Conservation (phyloP, 1,284 basidiomycete species). For the Moesziomyces antarcticus region DNA sequence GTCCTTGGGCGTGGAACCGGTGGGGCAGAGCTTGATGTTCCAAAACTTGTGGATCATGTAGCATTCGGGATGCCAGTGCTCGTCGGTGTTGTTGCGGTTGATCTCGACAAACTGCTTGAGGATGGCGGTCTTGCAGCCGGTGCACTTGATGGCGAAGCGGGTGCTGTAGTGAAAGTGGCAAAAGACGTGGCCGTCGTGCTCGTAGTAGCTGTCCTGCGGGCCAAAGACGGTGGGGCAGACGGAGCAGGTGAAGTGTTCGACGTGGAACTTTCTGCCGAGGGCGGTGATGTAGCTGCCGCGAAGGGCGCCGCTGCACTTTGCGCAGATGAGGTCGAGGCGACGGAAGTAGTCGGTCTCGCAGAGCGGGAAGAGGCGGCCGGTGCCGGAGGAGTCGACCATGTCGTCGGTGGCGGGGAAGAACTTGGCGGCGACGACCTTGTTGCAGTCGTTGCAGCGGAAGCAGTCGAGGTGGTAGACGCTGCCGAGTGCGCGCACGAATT, state of each 20-base stretch:
- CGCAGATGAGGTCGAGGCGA: conserved; percentile 93
- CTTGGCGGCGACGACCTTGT: conserved; percentile 94
- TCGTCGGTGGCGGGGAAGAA: conserved; percentile 81
- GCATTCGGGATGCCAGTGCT: conserved; percentile 99
- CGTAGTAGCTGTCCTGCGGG: conserved; percentile 98
- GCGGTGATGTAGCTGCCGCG: conserved; percentile 99
- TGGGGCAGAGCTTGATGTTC: conserved; percentile 86
- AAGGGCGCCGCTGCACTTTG: conserved; percentile 91
- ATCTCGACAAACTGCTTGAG: conserved; percentile 99
- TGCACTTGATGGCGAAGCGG: conserved; percentile 96
- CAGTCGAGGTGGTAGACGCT: conserved; percentile 95
- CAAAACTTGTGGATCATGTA: conserved; percentile 99
- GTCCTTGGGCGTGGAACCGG: conserved; percentile 58
- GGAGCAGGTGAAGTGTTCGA: conserved; percentile 99
- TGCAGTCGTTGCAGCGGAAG: conserved; percentile 93
- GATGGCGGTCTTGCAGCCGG: conserved; percentile 97
- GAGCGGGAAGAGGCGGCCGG: conserved; percentile 60
- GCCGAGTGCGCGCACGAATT: conserved; percentile 93
- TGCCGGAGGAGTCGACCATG: conserved; percentile 76
- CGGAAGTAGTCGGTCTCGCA: conserved; percentile 99
- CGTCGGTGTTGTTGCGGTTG: conserved; percentile 95
- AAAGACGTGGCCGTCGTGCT: conserved; percentile 92
- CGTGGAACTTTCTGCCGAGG: conserved; percentile 98
- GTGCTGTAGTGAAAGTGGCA: conserved; percentile 88
- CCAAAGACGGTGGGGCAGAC: conserved; percentile 95